These are phyloP conservation scores for Talaromyces sp. DNA, from an alignment of 2,329 filamentous ascomycete species.

Conservation along the genomic window DNA sequence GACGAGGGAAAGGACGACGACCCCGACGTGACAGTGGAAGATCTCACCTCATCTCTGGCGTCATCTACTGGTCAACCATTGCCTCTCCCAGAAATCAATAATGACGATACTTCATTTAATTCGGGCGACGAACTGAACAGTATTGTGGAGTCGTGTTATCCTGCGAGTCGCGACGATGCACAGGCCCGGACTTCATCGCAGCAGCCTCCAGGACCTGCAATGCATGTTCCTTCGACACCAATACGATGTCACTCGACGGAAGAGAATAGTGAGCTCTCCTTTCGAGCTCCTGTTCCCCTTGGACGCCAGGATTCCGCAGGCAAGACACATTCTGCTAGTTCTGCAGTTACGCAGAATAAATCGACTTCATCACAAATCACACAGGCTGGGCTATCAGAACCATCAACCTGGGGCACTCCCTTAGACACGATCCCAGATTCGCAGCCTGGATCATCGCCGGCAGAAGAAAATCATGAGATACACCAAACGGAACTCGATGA, in stretches of 20 bases:
- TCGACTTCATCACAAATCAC: background rate
- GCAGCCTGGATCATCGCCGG: conserved; percentile 18
- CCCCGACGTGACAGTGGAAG: background rate
- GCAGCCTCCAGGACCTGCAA: background rate
- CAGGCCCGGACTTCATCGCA: background rate
- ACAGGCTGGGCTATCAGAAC: background rate
- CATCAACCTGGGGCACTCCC: conserved; percentile 26
- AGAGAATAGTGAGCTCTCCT: conserved; percentile 8
- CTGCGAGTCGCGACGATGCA: background rate
- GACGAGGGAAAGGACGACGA: background rate
- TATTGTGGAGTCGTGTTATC: background rate
- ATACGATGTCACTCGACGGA: background rate
- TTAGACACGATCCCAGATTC: conserved; percentile 38
- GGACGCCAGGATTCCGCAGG: background rate
- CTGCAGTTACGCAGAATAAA: background rate
- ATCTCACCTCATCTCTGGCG: background rate
- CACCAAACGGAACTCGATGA: background rate
- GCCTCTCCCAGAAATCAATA: background rate
- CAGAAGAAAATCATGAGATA: conserved; percentile 1
- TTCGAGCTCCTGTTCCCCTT: conserved; percentile 2
- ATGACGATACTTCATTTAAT: background rate
- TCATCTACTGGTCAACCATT: background rate
- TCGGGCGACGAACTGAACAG: conserved; percentile 12
- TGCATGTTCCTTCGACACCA: background rate
- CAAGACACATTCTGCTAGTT: background rate